Evolutionary conservation across 768 basidiomycete species (phyloP), one percentile per base, ranked within the genome.

Genomic region (Kwoniella newhampshirensis): DNA sequence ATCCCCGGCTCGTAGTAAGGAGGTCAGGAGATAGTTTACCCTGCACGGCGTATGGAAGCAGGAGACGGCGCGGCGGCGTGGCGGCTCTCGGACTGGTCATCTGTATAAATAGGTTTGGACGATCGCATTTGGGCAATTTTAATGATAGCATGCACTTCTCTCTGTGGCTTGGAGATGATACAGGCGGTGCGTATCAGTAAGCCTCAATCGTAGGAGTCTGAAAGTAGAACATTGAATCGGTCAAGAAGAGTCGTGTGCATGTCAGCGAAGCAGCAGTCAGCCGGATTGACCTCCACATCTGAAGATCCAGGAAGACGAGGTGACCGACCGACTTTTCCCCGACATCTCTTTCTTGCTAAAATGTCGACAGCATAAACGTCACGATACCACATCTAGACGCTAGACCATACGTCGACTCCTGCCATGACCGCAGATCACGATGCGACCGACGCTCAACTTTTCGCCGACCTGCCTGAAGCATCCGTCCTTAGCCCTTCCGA

Each of bases 401-500:
- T n/a, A n/a, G n/a, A n/a, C n/a, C n/a, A n/a, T n/a, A n/a, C n/a
- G n/a, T n/a, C n/a, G n/a, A n/a, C n/a, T n/a, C n/a, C 35, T 13
- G 21, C 26, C 40, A 48, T 49, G 46, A 30, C 53, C 13, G 26
- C 5, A 41, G 56, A 58, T 35, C 43, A 13, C n/a, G 56, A 58
- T 37, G 56, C 49, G 4, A 1, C 41, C 35, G 56, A 58, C 12
- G 42, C 17, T 0, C 56, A 58, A 40, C 49, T 58, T 2, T 64
- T 45, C 53, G 35, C 49, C 12, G 66, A 65, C 12, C 57, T 72
- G 13, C 72, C 72, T 15, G 43, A 18, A 27, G 58, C 72, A 2
- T 61, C 66, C 42, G 45, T 66, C 2, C 50, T 79, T 4, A 59
- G 75, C 0, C 72, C 75, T 1, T 60, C 76, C 8, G 73, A 75